Base-by-base conservation (phyloP, 2,329 filamentous ascomycete species). In the Alternaria sp. region DNA sequence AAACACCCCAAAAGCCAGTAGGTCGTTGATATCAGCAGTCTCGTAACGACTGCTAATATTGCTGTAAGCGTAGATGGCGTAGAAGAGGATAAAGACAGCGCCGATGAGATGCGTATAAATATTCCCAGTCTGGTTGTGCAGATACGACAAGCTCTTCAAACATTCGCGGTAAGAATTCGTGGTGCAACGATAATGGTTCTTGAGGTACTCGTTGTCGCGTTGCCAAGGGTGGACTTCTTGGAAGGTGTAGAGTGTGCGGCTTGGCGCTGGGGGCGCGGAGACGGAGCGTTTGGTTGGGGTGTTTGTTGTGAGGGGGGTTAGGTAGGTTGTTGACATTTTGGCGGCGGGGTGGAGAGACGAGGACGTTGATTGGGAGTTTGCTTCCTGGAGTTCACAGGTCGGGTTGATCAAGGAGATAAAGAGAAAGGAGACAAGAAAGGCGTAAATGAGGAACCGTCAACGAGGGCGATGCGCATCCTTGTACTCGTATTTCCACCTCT, bases 231-330 rank as follows among this genome's bases (percentile, higher is more conserved):
- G 53, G 21, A 61, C 45, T 45, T 61, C 59, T 26, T 61, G 53
- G 54, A 61, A 61, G 18, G 59, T 61, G 25, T 50, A 57, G 37
- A 58, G 47, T 9, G 43, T 26, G 81, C 12, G 75, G 70, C 6
- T 55, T 10, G 37, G 30, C 20, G 26, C 26, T 2, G 58, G 21
- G 20, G 49, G 33, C 49, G 33, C 37, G 49, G 49, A 30, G 15
- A 7, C 49, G 11, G 33, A 30, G 20, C 28, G 28, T 53, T 53
- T 53, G 49, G 49, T 53, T 15, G 49, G 21, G 10, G 49, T 53
- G 37, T 37, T 53, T 33, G 49, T 53, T 37, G 49, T 53, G 37
- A 53, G 49, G 49, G 49, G 49, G 30, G 49, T 33, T 53, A 33
- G 33, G 20, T 53, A 41, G 7, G 37, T 41, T 41, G 37, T 41